These are phyloP conservation scores for Solanum dulcamara DNA, from an alignment of 257 asterid species.

Conservation along the genomic window DNA sequence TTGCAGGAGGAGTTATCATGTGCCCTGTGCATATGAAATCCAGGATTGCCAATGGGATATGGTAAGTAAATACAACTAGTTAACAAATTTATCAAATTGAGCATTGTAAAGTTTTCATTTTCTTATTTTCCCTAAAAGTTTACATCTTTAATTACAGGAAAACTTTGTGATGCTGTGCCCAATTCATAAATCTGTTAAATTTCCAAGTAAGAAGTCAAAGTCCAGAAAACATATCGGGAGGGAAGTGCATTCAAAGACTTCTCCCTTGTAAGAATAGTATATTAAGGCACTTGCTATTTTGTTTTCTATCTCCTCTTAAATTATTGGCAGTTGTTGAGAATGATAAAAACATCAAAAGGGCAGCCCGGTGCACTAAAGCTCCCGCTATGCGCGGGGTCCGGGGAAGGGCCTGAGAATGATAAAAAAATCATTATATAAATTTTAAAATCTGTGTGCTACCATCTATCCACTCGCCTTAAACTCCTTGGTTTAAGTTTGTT, in stretches of 20 bases:
- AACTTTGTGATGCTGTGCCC: conserved; percentile 76
- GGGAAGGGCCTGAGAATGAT: background rate
- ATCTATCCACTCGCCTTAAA: background rate
- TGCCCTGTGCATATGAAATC: conserved; percentile 69
- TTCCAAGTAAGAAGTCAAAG: conserved; percentile 62
- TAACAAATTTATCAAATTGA: background rate
- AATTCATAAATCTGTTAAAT: conserved; percentile 43
- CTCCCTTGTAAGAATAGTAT: conserved; percentile 28
- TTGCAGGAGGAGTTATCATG: conserved; percentile 76
- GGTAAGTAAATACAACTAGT: conserved; percentile 28
- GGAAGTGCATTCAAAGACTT: conserved; percentile 14
- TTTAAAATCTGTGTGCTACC: background rate
- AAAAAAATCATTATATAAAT: background rate
- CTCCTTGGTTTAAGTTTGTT: background rate
- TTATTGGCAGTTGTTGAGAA: background rate
- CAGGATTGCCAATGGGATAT: conserved; percentile 79
- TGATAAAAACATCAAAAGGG: background rate
- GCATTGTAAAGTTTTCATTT: background rate
- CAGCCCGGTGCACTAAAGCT: no score
- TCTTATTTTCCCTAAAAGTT: background rate
- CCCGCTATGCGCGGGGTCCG: no score
- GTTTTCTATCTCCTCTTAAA: background rate
- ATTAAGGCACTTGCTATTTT: background rate
- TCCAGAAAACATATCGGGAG: conserved; percentile 19
- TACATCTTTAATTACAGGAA: conserved; percentile 35